These are phyloP conservation scores for Daldinia decipiens DNA, from an alignment of 495 filamentous ascomycete species.

Conservation along the genomic window DNA sequence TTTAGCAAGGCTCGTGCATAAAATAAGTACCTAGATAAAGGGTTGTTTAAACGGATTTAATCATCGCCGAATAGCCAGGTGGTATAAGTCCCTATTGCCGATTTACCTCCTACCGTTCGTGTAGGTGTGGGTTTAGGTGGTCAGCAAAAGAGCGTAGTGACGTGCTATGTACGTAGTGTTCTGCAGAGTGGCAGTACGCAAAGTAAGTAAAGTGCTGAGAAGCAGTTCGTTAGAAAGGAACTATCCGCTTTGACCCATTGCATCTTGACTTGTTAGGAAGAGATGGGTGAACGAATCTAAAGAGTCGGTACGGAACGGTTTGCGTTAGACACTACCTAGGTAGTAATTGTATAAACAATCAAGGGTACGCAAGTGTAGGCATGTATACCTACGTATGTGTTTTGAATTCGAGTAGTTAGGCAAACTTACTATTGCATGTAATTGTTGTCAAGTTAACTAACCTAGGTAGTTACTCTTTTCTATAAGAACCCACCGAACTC, in stretches of 20 bases:
- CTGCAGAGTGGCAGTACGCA: slow-evolving; percentile 7
- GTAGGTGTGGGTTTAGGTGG: slow-evolving; percentile 15
- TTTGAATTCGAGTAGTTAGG: not conserved
- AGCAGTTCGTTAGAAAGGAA: slow-evolving; percentile 9
- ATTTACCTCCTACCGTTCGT: not conserved
- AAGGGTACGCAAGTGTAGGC: too few relatives aligned
- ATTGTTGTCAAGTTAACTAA: not conserved
- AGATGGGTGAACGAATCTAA: not conserved
- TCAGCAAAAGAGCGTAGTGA: slow-evolving; percentile 22
- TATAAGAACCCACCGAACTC: not conserved
- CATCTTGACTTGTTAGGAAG: not conserved
- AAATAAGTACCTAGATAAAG: not conserved
- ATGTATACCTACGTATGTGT: too few relatives aligned
- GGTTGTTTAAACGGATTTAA: slow-evolving; percentile 32
- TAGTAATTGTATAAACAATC: slow-evolving; percentile 3
- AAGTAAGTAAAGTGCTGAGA: slow-evolving; percentile 20
- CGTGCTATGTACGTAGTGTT: slow-evolving; percentile 16
- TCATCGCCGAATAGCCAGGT: slow-evolving; percentile 14
- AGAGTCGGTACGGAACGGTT: not conserved
- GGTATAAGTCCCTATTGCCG: slow-evolving; percentile 24
- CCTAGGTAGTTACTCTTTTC: not conserved
- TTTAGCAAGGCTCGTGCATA: slow-evolving; percentile 23
- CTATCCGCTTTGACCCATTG: not conserved
- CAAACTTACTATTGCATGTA: not conserved
- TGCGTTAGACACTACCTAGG: not conserved